Base-by-base conservation (phyloP, 305 asterid species). In the Nicotiana rustica region DNA sequence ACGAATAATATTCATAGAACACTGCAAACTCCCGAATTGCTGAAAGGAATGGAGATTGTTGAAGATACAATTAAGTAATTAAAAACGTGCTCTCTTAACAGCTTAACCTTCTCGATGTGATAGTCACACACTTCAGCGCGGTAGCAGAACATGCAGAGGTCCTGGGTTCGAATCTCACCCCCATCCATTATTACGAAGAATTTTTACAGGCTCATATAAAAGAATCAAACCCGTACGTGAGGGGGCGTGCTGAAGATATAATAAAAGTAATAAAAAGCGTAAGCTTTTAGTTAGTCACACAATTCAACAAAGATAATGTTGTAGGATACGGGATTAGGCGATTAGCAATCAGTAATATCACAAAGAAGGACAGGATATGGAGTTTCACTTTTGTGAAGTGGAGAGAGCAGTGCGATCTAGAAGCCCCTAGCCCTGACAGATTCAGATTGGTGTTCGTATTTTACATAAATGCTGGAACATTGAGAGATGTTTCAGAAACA, bases 391-490 rank as follows among this genome's bases (percentile, higher is more conserved):
- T 31, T 66, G 44, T 14, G 71, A 66, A 66, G 71, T 31, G 2
- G 70, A 65, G 70, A 29, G 33, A 65, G 8, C 18, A 65, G 18
- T 29, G 70, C 10, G 14, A 65, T 65, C 70, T 29, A 65, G 41
- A 67, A 68, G 55, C 76, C 76, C 15, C 55, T 36, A 49, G 75
- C 38, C 76, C 76, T 36, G 18, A 36, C n/a, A 68, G 55, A 68
- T 68, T 68, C 15, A 36, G 76, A 68, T 36, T 35, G 76, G 76
- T 36, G 10, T 67, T 35, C 55, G 10, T 33, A 67, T 67, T 68
- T 68, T 68, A 68, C 76, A 68, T 41, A 36, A 35, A 68, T 36
- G 76, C 55, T 68, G 55, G 55, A 68, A 36, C 55, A 68, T n/a
- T 14, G 55, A 36, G 55, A 68, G 31, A 35, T 41, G 55, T 68